Percentiles rank a stretch among this genome's conserved stretches.
Evolutionary conservation across 345 rosid species (phyloP).

Genomic region (Brassica rapa): DNA sequence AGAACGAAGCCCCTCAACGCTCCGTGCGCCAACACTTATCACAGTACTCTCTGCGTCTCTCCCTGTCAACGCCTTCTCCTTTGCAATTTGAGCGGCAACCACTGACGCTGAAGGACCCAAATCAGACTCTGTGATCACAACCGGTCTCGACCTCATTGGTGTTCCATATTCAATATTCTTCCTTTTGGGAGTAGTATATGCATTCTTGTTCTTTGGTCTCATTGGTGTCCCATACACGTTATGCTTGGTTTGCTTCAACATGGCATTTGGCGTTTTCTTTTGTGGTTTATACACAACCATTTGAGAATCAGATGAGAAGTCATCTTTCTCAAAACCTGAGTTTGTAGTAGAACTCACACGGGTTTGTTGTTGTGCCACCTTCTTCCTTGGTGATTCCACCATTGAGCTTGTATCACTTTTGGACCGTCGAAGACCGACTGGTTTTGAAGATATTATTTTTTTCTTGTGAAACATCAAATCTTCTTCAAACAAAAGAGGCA

Average conservation of each 20-base stretch:
- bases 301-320: slow-evolving; percentile 38
- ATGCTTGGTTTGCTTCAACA: slow-evolving; percentile 15
- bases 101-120: slow-evolving; percentile 88
- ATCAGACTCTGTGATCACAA: slow-evolving; percentile 62
- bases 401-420: slow-evolving; percentile 85
- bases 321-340: slow-evolving; percentile 39
- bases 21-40: slow-evolving; percentile 48
- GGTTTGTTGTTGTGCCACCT: slow-evolving; percentile 23
- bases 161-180: slow-evolving; percentile 37
- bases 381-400: slow-evolving; percentile 36
- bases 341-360: slow-evolving; percentile 43
- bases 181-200: slow-evolving; percentile 40
- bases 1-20: slow-evolving; percentile 79
- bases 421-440: slow-evolving; percentile 61
- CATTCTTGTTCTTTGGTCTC: slow-evolving; percentile 28
- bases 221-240: slow-evolving; percentile 39
- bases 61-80: slow-evolving; percentile 31
- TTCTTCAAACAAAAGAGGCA: slow-evolving; percentile 59
- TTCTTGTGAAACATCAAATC: slow-evolving; percentile 39
- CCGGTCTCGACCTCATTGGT: slow-evolving; percentile 41
- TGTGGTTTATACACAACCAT: slow-evolving; percentile 19
- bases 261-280: slow-evolving; percentile 23
- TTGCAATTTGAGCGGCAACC: slow-evolving; percentile 69
- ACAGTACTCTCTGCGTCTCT: slow-evolving; percentile 58
- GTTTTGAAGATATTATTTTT: slow-evolving; percentile 50